Base-by-base conservation (phyloP, 2,329 filamentous ascomycete species). In the Sclerotinia nivalis region DNA sequence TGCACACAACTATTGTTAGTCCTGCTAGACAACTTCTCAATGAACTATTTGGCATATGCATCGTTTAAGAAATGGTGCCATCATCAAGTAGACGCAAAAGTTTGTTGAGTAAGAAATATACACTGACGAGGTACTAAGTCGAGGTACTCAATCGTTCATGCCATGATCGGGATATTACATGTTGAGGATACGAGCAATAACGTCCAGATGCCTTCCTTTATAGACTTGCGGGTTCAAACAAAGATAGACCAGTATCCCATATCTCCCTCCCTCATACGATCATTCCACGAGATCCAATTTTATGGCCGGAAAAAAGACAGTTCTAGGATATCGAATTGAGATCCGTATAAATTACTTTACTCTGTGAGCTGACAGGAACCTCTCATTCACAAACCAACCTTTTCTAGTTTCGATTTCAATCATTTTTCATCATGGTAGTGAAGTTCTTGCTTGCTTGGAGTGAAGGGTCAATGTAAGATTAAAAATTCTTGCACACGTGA, bases 381-480 rank as follows among this genome's bases (percentile, higher is more conserved):
- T 8, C 13, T 12, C 22, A 20, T 3, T 28, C 20, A 1, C 1
- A 49, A 25, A n/a, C n/a, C n/a, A 22, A 25, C 4, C 13, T 9
- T 22, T 22, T 52, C 9, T 20, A n/a, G 10, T 62, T 62, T 49
- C 25, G 15, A n/a, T n/a, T 28, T 28, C 22, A n/a, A 49, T 22
- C 28, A 34, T 31, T 52, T 15, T n/a, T n/a, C 45, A 34, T 25
- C n/a, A 13, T 56, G 13, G 22, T n/a, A 15, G 55, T 58, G 10
- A 56, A 49, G 59, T 62, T 34, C 60, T 12, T 52, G 47, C 47
- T 40, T 64, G 60, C 47, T 40, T 64, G 60, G 47, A 52, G 60
- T 52, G 60, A 52, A 40, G 47, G 47, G 15, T 65, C 15, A 37
- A 37, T 62, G 9, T 37, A 15, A 28, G 52, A 15, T 13, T 20